Conservation (phyloP, 2,329 filamentous ascomycete genomes). For the Falciphora oryzae region DNA sequence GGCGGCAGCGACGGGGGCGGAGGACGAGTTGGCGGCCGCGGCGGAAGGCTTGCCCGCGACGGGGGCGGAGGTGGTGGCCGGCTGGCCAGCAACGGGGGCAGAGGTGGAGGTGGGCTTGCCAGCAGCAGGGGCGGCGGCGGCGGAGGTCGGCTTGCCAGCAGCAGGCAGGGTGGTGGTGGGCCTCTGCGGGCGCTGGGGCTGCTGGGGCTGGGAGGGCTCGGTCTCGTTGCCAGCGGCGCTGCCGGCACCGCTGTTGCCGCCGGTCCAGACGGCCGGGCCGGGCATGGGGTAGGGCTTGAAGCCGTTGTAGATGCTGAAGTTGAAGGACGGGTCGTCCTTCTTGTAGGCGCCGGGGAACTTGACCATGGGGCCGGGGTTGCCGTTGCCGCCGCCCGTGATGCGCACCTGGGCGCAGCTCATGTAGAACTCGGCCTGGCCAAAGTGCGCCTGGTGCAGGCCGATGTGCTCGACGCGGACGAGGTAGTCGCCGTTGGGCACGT, state of each 20-base stretch:
- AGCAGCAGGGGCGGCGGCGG: background rate
- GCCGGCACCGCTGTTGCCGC: slow-evolving; percentile 4
- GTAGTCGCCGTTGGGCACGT: slow-evolving; percentile 11
- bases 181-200: no score
- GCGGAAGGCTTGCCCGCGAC: no score
- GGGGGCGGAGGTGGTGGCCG: no score
- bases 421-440: slow-evolving; percentile 12
- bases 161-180: background rate
- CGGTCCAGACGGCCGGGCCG: slow-evolving; percentile 9
- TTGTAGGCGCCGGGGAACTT: slow-evolving; percentile 11
- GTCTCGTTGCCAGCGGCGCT: background rate
- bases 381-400: slow-evolving; percentile 11
- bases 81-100: no score
- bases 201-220: no score
- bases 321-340: slow-evolving; percentile 8
- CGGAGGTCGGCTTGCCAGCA: background rate
- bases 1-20: no score
- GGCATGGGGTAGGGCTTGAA: slow-evolving; percentile 10
- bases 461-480: slow-evolving; percentile 13
- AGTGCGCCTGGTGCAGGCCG: slow-evolving; percentile 11
- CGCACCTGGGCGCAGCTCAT: slow-evolving; percentile 13
- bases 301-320: slow-evolving; percentile 6
- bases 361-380: slow-evolving; percentile 10
- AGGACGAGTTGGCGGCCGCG: no score
- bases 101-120: background rate